Conservation (phyloP, 2,329 filamentous ascomycete genomes). For the Talaromyces sp. region DNA sequence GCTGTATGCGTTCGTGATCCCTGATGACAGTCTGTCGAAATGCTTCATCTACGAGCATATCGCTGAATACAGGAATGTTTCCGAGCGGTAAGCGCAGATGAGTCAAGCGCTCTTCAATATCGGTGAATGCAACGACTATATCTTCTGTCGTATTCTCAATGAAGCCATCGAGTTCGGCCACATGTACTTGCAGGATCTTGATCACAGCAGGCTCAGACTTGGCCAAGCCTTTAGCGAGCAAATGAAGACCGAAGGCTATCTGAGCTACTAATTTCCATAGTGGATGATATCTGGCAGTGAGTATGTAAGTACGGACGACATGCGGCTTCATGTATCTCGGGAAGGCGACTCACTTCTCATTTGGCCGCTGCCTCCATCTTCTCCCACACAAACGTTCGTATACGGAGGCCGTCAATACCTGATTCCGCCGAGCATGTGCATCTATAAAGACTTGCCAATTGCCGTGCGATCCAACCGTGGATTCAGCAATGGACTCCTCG, state of each 20-base stretch:
- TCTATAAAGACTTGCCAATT: conserved; percentile 39
- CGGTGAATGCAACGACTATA: conserved; percentile 71
- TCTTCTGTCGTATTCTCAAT: conserved; percentile 84
- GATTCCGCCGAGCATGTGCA: conserved; percentile 56
- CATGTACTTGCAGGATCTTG: conserved; percentile 83
- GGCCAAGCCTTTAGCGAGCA: conserved; percentile 79
- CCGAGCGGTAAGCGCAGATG: conserved; percentile 79
- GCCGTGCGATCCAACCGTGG: conserved; percentile 26
- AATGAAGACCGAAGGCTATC: conserved; percentile 88
- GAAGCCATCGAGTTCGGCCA: conserved; percentile 91
- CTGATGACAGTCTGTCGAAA: conserved; percentile 81
- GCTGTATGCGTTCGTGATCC: conserved; percentile 88
- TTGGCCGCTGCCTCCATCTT: conserved; percentile 72
- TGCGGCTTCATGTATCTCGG: background rate
- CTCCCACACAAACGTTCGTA: conserved; percentile 70
- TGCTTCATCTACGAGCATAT: conserved; percentile 78
- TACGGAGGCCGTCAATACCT: conserved; percentile 65
- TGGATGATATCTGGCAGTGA: conserved; percentile 66
- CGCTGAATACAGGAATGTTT: conserved; percentile 78
- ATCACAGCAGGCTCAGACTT: conserved; percentile 88
- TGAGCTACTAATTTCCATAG: conserved; percentile 87
- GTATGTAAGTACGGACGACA: conserved; percentile 6
- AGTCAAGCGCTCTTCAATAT: conserved; percentile 76
- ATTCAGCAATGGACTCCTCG: conserved; percentile 47
- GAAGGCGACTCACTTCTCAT: conserved; percentile 51